Conservation (phyloP, 169 alveolate genomes). For the Plasmodium yoelii region DNA sequence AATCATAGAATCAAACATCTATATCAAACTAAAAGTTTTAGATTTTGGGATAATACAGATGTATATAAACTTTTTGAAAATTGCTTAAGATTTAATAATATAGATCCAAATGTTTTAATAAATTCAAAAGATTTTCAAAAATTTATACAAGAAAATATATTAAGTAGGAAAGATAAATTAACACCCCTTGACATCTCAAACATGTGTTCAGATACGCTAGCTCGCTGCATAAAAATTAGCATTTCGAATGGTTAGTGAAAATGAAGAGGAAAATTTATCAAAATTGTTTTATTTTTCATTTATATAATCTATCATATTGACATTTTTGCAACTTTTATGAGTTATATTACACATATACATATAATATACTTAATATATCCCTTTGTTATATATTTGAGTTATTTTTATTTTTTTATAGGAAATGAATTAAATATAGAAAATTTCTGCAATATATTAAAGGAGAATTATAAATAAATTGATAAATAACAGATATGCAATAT, state of each 20-base stretch:
- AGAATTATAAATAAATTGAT: too few species aligned
- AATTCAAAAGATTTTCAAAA: conserved; percentile 11
- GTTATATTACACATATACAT: too few species aligned
- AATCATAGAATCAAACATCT: conserved; percentile 25
- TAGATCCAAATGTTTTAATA: conserved; percentile 18
- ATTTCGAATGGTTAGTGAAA: conserved; percentile 21
- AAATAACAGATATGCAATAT: too few species aligned
- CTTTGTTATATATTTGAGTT: too few species aligned
- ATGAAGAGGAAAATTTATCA: background rate
- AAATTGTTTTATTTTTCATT: background rate
- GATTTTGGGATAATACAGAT: conserved; percentile 26
- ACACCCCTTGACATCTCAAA: conserved; percentile 45
- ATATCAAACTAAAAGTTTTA: conserved; percentile 21
- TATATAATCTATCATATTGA: background rate
- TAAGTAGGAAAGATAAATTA: conserved; percentile 4
- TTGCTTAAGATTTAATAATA: conserved; percentile 15
- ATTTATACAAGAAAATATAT: conserved; percentile 26
- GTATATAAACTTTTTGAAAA: conserved; percentile 22
- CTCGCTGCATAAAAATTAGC: conserved; percentile 3
- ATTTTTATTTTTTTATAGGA: too few species aligned
- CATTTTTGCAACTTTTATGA: background rate
- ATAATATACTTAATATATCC: too few species aligned
- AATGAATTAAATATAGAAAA: too few species aligned
- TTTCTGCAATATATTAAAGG: too few species aligned
- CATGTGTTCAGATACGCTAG: conserved; percentile 14